Percentiles rank a stretch among this genome's conserved stretches.
These are phyloP conservation scores for Pestalotiopsis sp. DNA, from an alignment of 2,329 filamentous ascomycete species.

Conservation along the genomic window DNA sequence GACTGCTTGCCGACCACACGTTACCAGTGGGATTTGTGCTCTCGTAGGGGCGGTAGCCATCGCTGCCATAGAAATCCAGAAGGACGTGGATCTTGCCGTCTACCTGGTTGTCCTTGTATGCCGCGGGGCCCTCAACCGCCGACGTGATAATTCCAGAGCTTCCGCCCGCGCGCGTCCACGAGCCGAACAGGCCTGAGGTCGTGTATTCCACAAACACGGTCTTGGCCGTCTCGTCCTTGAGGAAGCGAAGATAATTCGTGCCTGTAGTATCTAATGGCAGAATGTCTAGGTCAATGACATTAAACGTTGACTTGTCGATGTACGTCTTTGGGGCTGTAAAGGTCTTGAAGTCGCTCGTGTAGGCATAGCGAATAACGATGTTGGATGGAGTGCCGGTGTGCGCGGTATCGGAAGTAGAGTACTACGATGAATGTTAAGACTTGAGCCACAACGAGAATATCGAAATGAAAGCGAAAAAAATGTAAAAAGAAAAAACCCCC, in stretches of 20 bases:
- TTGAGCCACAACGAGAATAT: neutral
- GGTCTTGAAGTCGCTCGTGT: conserved; percentile 57
- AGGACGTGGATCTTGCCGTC: conserved; percentile 46
- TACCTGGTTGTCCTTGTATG: conserved; percentile 44
- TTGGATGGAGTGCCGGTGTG: conserved; percentile 50
- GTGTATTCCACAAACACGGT: conserved; percentile 54
- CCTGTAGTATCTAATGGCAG: conserved; percentile 42
- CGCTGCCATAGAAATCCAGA: conserved; percentile 49
- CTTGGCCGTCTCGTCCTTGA: conserved; percentile 57
- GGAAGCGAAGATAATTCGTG: conserved; percentile 51
- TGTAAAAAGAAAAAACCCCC: too few species aligned
- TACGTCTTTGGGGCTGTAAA: conserved; percentile 54
- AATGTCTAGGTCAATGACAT: conserved; percentile 61
- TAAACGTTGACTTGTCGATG: conserved; percentile 48
- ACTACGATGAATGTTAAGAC: conserved; percentile 31
- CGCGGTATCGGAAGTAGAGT: conserved; percentile 45
- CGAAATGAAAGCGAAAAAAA: too few species aligned
- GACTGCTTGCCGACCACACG: conserved; percentile 45
- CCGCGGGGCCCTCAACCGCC: conserved; percentile 46
- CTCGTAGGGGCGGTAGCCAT: conserved; percentile 54
- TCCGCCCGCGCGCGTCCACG: conserved; percentile 52
- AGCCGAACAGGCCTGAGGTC: conserved; percentile 51
- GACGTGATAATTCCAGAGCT: conserved; percentile 41
- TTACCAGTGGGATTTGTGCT: conserved; percentile 45
- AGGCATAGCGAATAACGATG: conserved; percentile 54